Conservation (phyloP, 106 monocot genomes). For the Dendrobium nobile region DNA sequence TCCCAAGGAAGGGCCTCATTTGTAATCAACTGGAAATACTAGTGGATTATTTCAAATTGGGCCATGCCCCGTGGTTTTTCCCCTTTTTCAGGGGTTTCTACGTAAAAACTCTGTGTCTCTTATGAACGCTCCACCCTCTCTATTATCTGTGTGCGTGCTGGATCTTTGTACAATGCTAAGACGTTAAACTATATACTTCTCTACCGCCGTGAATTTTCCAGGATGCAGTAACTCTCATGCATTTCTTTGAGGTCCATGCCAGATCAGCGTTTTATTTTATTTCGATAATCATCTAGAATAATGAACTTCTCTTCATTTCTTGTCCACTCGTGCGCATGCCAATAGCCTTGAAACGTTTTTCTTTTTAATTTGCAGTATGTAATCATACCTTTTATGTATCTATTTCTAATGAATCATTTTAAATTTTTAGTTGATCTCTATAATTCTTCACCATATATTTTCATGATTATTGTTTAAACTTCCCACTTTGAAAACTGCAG, state of each 20-base stretch:
- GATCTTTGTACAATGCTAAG: too few species aligned
- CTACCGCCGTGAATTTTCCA: too few species aligned
- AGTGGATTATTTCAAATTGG: too few species aligned
- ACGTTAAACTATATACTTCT: too few species aligned
- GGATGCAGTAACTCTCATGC: too few species aligned
- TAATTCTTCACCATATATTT: background rate
- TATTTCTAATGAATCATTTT: background rate
- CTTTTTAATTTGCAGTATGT: background rate
- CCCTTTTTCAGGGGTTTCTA: too few species aligned
- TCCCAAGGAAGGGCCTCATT: too few species aligned
- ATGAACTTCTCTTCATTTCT: background rate
- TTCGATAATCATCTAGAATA: background rate
- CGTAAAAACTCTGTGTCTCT: too few species aligned
- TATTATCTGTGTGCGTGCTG: too few species aligned
- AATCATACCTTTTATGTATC: background rate
- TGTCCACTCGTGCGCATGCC: background rate
- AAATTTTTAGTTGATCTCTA: background rate
- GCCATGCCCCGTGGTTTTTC: too few species aligned
- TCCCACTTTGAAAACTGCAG: constrained; percentile 18
- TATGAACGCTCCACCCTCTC: too few species aligned
- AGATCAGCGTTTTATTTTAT: background rate
- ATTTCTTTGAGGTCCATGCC: background rate
- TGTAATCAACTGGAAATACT: too few species aligned
- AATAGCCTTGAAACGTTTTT: background rate
- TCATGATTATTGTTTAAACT: background rate